Evolutionary conservation across 2,329 filamentous ascomycete genomes (phyloP).

Genomic region (Xylaria sp.): DNA sequence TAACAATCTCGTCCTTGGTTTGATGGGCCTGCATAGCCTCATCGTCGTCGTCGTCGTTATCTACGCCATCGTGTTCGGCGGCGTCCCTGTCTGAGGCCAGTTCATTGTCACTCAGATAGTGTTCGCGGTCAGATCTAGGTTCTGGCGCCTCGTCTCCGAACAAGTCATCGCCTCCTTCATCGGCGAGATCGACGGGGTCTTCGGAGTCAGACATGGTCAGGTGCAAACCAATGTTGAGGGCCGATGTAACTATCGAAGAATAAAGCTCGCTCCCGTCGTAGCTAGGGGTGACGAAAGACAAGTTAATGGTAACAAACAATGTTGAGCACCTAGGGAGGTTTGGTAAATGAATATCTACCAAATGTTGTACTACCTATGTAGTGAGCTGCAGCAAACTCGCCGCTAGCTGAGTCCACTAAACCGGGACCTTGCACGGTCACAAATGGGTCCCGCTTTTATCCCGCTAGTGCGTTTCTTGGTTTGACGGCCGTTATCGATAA

Average conservation of each 20-base stretch:
- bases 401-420: neutral
- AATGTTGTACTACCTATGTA: too few species aligned
- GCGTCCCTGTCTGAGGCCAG: constrained; percentile 62
- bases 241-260: neutral
- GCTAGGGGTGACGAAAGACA: neutral
- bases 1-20: constrained; percentile 66
- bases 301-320: neutral
- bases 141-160: constrained; percentile 70
- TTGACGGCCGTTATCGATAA: neutral
- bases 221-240: neutral
- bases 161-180: constrained; percentile 68
- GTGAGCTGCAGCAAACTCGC: neutral
- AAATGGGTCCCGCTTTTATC: neutral
- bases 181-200: constrained; percentile 60
- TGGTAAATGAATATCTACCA: too few species aligned
- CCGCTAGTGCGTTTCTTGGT: neutral
- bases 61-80: constrained; percentile 52
- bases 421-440: too few species aligned
- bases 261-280: neutral
- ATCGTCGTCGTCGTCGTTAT: constrained; percentile 58
- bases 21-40: constrained; percentile 55
- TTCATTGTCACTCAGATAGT: constrained; percentile 70
- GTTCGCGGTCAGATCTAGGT: constrained; percentile 69
- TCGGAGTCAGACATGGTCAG: constrained; percentile 66
- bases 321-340: too few species aligned